Evolutionary conservation across 495 filamentous ascomycete genomes (phyloP), one percentile per base, ranked within the genome.

Genomic region (Neurospora sp.): DNA sequence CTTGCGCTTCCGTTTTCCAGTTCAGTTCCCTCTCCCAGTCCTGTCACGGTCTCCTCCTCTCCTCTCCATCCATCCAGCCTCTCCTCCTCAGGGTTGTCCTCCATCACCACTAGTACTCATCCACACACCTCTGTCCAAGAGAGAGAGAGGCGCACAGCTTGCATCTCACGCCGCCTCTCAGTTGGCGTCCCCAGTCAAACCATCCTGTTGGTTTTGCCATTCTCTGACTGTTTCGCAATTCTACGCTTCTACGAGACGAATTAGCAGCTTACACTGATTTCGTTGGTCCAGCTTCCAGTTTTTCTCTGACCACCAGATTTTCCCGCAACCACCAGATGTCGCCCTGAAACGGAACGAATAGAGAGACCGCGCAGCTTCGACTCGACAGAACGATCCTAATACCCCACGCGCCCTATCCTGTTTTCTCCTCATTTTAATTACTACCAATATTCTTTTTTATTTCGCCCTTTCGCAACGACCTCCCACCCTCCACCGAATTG

Each of bases 311-410:
- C 42, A 6, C 74, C 77, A 81, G 76, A 71, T 79, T 73, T 76
- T 77, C 74, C 72, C 77, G 78, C 76, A 62, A 31, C 54, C 27
- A 77, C 69, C 77, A 77, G 39, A 81, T 82, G 78, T 73, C 76
- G 75, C 77, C 73, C 40, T 81, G 73, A 66, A 35, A 38, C 41
- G 71, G 27, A 72, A 79, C 74, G 73, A 71, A 79, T 72, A 69
- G 54, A 73, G 41, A 76, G 72, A 78, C 74, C 37, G n/a, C 46
- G 39, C 38, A 27, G 42, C 27, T 60, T 16, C 73, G 7, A 39
- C 39, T 72, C 42, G 54, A 18, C 54, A 35, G 54, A 66, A 35
- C 54, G 6, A 35, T 12, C 27, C 14, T 35, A 66, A 66, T 62
- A 62, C 23, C 54, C 23, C 54, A 16, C 54, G 49, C 23, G 54